Conservation (phyloP, 257 asterid genomes). For the Ilex asprella region DNA sequence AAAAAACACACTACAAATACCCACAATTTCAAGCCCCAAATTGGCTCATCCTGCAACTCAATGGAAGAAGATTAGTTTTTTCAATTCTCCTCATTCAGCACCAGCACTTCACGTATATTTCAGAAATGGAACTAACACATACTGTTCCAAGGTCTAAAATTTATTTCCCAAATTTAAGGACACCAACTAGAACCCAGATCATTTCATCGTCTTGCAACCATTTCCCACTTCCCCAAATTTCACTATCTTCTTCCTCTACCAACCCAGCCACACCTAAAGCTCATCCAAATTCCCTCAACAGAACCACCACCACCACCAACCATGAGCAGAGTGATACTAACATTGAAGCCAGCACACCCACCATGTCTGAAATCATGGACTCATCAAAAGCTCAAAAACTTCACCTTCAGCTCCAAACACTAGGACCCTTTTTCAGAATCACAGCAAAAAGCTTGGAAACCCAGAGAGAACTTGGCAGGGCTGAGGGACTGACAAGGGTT, state of each 20-base stretch:
- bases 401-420: conserved; percentile 43
- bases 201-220: background rate
- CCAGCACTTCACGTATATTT: background rate
- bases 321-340: background rate
- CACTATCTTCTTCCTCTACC: background rate
- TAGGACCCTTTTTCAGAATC: conserved; percentile 84
- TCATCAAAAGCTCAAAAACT: conserved; percentile 72
- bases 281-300: conserved; percentile 1
- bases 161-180: conserved; percentile 11
- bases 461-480: conserved; percentile 53
- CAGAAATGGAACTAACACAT: conserved; percentile 22
- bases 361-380: conserved; percentile 68
- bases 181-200: conserved; percentile 4
- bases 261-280: conserved; percentile 10
- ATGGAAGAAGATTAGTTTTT: no score
- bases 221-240: background rate
- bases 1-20: no score
- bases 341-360: conserved; percentile 31
- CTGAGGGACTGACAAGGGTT: conserved; percentile 69
- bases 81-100: background rate
- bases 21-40: no score
- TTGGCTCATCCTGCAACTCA: no score
- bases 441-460: conserved; percentile 50
- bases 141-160: conserved; percentile 10
- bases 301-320: conserved; percentile 1